Conservation (phyloP, 176 grass and related monocot species). For the Oryza meridionalis region DNA sequence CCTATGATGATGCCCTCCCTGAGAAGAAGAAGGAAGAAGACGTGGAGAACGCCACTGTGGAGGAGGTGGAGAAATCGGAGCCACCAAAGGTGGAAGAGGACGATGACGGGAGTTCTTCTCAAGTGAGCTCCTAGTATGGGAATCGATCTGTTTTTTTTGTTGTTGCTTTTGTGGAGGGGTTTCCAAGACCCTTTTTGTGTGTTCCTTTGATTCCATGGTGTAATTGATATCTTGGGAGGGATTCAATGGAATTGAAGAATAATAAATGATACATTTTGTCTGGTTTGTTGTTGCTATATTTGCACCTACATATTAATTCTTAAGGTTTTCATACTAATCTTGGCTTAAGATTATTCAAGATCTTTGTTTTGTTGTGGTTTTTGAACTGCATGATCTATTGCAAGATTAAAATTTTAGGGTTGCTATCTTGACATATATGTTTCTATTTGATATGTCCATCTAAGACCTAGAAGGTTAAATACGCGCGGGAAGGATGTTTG, state of each 20-base stretch:
- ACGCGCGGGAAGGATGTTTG: not conserved
- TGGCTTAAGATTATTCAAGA: not conserved
- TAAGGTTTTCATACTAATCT: not conserved
- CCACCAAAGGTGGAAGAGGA: not conserved
- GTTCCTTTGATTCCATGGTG: not conserved
- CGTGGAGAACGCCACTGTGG: fast-evolving
- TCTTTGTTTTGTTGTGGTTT: not conserved
- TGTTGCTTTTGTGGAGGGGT: not conserved
- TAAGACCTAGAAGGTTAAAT: not conserved
- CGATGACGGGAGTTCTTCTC: not conserved
- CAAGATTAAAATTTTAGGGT: too few relatives aligned
- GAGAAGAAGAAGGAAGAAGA: not conserved
- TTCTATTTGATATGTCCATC: not conserved
- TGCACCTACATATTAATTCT: not conserved
- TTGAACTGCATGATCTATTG: too few relatives aligned
- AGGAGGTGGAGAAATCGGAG: not conserved
- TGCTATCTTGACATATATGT: not conserved
- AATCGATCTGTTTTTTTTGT: not conserved
- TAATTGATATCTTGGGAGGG: not conserved
- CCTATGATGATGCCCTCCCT: not conserved
- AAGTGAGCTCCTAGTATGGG: not conserved
- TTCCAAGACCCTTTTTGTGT: not conserved
- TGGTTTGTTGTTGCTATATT: not conserved
- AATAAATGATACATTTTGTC: not conserved
- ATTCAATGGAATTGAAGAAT: not conserved